Conservation (phyloP, 208 protist genomes). For the Novymonas esmeraldas region DNA sequence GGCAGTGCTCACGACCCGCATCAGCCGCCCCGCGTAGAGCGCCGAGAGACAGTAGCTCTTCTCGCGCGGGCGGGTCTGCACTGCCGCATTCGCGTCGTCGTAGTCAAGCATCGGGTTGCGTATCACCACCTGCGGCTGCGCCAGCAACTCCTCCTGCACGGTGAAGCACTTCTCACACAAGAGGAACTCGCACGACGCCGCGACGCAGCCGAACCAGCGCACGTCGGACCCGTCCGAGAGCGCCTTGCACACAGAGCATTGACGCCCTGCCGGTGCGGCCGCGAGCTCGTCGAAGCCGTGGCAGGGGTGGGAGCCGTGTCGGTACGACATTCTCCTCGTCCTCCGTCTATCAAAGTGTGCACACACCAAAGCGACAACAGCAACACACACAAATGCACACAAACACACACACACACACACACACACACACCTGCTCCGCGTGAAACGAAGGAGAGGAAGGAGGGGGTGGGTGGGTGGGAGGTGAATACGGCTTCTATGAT, state of each 20-base stretch:
- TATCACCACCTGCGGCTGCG: conserved; percentile 64
- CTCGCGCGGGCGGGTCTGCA: conserved; percentile 65
- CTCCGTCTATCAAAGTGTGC: not conserved
- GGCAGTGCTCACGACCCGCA: conserved; percentile 72
- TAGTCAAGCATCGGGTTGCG: conserved; percentile 60
- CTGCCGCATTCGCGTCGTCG: conserved; percentile 42
- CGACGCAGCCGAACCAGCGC: conserved; percentile 63
- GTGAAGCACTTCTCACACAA: conserved; percentile 84
- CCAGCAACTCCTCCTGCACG: conserved; percentile 70
- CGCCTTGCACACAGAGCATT: conserved; percentile 72
- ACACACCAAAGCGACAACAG: not conserved
- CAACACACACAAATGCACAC: not conserved
- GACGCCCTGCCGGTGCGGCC: not conserved
- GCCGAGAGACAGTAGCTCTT: conserved; percentile 63
- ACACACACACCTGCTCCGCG: not conserved
- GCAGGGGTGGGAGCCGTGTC: conserved; percentile 72
- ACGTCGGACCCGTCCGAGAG: conserved; percentile 43
- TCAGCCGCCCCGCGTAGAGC: conserved; percentile 63
- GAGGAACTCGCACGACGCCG: conserved; percentile 46
- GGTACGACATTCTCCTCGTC: conserved; percentile 22
- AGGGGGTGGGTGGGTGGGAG: no score
- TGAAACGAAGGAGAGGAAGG: no score
- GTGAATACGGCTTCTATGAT: conserved; percentile 11
- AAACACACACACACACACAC: not conserved
- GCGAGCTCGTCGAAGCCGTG: conserved; percentile 50